phyloP scores from a whole-genome alignment of 768 basidiomycete species.

The Amanita rubescens region DNA sequence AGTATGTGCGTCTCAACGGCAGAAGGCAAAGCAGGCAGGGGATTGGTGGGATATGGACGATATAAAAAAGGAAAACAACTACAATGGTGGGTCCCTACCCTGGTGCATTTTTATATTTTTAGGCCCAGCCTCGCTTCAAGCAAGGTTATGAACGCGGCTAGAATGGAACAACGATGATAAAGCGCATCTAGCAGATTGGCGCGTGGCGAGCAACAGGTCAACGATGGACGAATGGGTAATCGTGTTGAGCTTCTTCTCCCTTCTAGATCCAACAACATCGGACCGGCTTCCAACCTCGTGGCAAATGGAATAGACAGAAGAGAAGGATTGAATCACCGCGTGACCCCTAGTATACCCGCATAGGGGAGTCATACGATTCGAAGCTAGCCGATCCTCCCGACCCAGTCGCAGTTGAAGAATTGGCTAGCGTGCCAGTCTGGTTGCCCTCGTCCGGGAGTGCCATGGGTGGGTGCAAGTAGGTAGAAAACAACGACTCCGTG shows the following conservation, averaged over 20 bases:
- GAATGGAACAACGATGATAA: background rate
- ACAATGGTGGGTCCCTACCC: background rate
- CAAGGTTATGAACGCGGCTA: background rate
- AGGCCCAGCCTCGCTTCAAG: background rate
- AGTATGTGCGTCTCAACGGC: no score
- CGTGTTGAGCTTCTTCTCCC: background rate
- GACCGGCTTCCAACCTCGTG: no score
- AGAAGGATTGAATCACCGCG: background rate
- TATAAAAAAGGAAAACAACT: background rate
- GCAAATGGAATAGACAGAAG: no score
- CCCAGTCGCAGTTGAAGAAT: background rate
- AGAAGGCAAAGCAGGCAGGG: no score
- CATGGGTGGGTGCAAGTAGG: slow-evolving; percentile 42
- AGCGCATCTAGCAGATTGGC: background rate
- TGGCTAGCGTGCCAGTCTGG: background rate
- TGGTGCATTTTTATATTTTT: background rate
- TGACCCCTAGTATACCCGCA: slow-evolving; percentile 5
- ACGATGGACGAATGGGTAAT: background rate
- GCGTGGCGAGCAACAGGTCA: background rate
- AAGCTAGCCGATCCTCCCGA: background rate
- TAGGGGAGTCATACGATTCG: slow-evolving; percentile 3
- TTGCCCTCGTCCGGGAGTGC: slow-evolving; percentile 27
- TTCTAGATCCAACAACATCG: background rate
- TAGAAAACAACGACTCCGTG: slow-evolving; percentile 39
- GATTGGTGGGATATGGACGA: background rate